These are phyloP conservation scores for Corylus avellana DNA, from an alignment of 306 rosid genomes.

Conservation along the genomic window DNA sequence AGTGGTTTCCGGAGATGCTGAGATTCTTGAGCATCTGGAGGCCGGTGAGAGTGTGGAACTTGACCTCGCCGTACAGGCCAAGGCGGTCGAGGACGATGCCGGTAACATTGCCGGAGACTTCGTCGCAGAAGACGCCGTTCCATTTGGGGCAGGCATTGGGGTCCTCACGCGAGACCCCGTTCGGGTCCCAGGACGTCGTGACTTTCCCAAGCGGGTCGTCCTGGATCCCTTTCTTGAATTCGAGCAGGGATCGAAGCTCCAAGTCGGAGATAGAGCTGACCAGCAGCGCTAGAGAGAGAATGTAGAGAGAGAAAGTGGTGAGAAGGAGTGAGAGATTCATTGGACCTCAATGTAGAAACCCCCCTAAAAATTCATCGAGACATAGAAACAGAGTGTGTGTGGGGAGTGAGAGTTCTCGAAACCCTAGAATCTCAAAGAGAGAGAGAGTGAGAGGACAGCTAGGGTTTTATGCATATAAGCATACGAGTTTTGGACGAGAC, in stretches of 20 bases:
- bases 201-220: conserved; percentile 53
- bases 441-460: conserved; percentile 18
- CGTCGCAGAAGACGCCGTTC: conserved; percentile 71
- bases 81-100: conserved; percentile 58
- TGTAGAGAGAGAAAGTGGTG: conserved; percentile 12
- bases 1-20: conserved; percentile 65
- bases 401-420: conserved; percentile 24
- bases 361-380: conserved; percentile 54
- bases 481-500: background rate
- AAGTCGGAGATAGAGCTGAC: conserved; percentile 35
- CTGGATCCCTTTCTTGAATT: conserved; percentile 82
- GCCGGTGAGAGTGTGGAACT: conserved; percentile 69
- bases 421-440: conserved; percentile 54
- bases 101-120: conserved; percentile 54
- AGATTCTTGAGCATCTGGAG: conserved; percentile 61
- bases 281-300: conserved; percentile 10
- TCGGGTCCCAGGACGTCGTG: conserved; percentile 49
- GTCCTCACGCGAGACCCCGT: background rate
- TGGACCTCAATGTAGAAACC: conserved; percentile 42
- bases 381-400: conserved; percentile 8
- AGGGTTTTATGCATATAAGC: conserved; percentile 30
- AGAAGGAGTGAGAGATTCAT: conserved; percentile 53
- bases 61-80: conserved; percentile 68
- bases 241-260: conserved; percentile 83
- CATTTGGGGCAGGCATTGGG: conserved; percentile 53